Percentiles rank a stretch among this genome's conserved stretches.
These are phyloP conservation scores for Sutorius australiensis DNA, from an alignment of 768 basidiomycete species.

Conservation along the genomic window DNA sequence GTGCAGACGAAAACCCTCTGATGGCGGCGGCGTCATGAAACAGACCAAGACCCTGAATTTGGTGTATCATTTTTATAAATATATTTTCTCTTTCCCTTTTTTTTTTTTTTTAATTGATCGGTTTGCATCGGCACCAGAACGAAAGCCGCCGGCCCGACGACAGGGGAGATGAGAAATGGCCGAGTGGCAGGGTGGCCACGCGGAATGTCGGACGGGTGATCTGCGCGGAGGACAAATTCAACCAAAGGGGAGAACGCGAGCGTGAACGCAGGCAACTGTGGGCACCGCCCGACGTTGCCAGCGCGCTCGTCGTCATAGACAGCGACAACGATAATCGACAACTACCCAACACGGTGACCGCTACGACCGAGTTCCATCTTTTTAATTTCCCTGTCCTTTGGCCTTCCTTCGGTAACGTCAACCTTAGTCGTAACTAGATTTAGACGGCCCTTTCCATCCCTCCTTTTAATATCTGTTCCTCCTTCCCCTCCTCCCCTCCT, in stretches of 20 bases:
- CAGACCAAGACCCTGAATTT: background rate
- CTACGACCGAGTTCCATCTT: slow-evolving; percentile 2
- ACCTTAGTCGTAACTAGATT: slow-evolving; percentile 24
- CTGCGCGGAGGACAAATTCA: slow-evolving; percentile 22
- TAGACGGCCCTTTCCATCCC: slow-evolving; percentile 27
- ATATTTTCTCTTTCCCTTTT: background rate
- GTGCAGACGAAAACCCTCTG: background rate
- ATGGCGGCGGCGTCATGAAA: slow-evolving; percentile 3
- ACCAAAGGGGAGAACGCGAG: slow-evolving; percentile 14
- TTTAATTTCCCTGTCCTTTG: slow-evolving; percentile 15
- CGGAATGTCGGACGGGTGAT: slow-evolving; percentile 16
- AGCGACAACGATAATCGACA: background rate
- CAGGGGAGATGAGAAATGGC: slow-evolving; percentile 15
- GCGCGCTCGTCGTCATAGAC: slow-evolving; percentile 13
- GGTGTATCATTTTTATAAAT: background rate
- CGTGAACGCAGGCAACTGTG: background rate
- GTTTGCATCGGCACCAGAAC: slow-evolving; percentile 26
- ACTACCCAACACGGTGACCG: background rate
- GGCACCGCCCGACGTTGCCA: background rate
- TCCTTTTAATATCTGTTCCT: slow-evolving; percentile 24
- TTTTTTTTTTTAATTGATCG: slow-evolving; percentile 15
- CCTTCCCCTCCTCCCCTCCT: background rate
- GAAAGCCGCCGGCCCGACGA: slow-evolving; percentile 35
- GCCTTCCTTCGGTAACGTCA: slow-evolving; percentile 24
- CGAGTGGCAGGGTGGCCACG: slow-evolving; percentile 23